Percentiles rank a stretch among this genome's conserved stretches.
phyloP scores from a whole-genome alignment of 2,329 filamentous ascomycete genomes.

The Aspergillus amoenus region DNA sequence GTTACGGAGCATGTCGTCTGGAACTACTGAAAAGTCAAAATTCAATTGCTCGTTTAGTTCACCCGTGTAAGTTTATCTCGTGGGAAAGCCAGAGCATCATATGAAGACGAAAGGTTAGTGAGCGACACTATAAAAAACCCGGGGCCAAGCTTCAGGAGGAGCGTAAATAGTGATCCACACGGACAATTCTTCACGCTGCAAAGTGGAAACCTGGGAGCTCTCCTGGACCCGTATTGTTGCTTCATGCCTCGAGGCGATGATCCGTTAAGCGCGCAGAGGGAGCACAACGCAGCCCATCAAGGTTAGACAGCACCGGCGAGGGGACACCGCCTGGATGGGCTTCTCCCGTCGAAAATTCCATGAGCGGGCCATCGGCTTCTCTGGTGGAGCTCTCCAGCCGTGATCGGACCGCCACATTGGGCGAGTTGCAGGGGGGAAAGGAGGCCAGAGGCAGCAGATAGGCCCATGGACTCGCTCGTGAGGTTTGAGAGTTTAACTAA shows the following conservation, averaged over 20 bases:
- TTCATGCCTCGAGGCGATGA: neutral
- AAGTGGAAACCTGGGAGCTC: slow-evolving; percentile 10
- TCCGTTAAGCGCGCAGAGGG: slow-evolving; percentile 8
- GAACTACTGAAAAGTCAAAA: neutral
- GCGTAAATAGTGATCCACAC: slow-evolving; percentile 5
- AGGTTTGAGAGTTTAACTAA: slow-evolving; percentile 2
- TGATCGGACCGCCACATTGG: slow-evolving; percentile 28
- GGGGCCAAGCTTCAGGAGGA: slow-evolving; percentile 19
- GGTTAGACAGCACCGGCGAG: slow-evolving; percentile 2
- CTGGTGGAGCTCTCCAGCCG: slow-evolving; percentile 18
- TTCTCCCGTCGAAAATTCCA: slow-evolving; percentile 25
- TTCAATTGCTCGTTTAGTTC: neutral
- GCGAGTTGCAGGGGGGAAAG: slow-evolving; percentile 19
- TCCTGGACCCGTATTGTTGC: neutral
- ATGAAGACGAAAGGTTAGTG: neutral
- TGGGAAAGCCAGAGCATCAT: neutral
- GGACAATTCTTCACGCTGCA: slow-evolving; percentile 12
- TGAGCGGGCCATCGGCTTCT: slow-evolving; percentile 26
- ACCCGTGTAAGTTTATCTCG: neutral
- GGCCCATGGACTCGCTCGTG: slow-evolving; percentile 2
- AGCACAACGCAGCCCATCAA: neutral
- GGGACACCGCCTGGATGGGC: slow-evolving; percentile 16
- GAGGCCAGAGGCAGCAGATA: neutral
- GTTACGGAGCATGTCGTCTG: slow-evolving; percentile 1
- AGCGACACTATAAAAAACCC: neutral